Conservation (phyloP, 2,329 filamentous ascomycete species). For the Ophiostoma himal-ulmi region DNA sequence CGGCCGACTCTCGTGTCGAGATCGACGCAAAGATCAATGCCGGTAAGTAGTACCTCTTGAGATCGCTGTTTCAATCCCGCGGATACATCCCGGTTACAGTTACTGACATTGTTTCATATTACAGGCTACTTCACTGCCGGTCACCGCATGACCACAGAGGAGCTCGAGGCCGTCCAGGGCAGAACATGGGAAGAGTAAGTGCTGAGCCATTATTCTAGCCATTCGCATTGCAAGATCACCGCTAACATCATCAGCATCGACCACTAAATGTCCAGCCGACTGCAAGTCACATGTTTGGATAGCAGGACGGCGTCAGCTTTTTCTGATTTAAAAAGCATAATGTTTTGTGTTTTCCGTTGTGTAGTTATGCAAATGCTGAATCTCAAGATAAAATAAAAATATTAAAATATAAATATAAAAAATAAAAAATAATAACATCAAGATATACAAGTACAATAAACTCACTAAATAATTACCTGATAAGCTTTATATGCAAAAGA, state of each 20-base stretch:
- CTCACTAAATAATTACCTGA: too few relatives aligned
- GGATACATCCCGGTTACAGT: background rate
- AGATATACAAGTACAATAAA: background rate
- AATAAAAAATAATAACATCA: background rate
- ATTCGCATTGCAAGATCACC: background rate
- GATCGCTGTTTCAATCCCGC: background rate
- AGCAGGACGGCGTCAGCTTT: background rate
- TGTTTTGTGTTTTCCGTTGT: background rate
- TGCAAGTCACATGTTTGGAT: background rate
- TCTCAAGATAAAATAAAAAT: background rate
- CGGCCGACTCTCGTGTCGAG: slow-evolving; percentile 91
- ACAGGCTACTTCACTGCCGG: slow-evolving; percentile 69
- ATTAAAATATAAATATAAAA: background rate
- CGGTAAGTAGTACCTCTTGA: slow-evolving; percentile 49
- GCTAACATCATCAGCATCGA: slow-evolving; percentile 27
- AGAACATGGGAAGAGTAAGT: slow-evolving; percentile 73
- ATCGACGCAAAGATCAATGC: slow-evolving; percentile 98
- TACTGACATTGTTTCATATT: slow-evolving; percentile 33
- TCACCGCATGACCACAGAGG: slow-evolving; percentile 80
- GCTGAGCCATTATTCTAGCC: background rate
- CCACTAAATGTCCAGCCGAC: slow-evolving; percentile 26
- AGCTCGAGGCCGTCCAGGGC: slow-evolving; percentile 79
- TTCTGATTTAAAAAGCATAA: background rate
- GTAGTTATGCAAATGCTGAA: background rate
- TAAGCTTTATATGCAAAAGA: background rate